Percentiles rank a stretch among this genome's conserved stretches.
phyloP scores from a whole-genome alignment of 2,329 filamentous ascomycete species.

The Scleromitrula shiraiana region DNA sequence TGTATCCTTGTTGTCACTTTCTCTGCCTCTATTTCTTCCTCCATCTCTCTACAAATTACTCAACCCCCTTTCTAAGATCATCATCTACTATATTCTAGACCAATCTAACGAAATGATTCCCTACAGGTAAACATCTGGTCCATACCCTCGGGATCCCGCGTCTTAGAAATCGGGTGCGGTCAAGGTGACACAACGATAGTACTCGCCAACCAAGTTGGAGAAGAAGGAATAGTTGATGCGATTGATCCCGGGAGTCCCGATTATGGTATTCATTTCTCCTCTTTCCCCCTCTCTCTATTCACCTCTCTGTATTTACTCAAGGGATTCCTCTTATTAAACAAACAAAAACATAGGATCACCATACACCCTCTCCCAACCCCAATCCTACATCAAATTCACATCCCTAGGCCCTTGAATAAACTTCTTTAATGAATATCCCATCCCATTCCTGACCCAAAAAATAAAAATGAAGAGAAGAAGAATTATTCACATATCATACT shows the following conservation, averaged over 20 bases:
- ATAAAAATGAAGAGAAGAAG: constrained; percentile 7
- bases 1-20: background rate
- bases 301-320: background rate
- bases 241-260: constrained; percentile 43
- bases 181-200: constrained; percentile 50
- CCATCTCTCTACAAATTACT: background rate
- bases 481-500: constrained; percentile 41
- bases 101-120: too few species aligned
- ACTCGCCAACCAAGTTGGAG: constrained; percentile 41
- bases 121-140: constrained; percentile 29
- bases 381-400: constrained; percentile 35
- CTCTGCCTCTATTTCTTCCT: background rate
- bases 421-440: constrained; percentile 32
- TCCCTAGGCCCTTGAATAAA: constrained; percentile 36
- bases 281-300: background rate
- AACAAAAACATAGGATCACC: constrained; percentile 32
- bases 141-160: constrained; percentile 32
- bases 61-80: background rate
- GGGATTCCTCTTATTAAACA: background rate
- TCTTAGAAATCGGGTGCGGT: constrained; percentile 52
- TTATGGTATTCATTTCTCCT: constrained; percentile 34
- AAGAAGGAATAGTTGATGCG: constrained; percentile 39
- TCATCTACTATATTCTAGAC: too few species aligned
- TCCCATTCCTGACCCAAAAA: background rate
- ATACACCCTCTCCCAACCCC: constrained; percentile 42